phyloP scores from a whole-genome alignment of 495 filamentous ascomycete species.

The Gamarada debralockiae region DNA sequence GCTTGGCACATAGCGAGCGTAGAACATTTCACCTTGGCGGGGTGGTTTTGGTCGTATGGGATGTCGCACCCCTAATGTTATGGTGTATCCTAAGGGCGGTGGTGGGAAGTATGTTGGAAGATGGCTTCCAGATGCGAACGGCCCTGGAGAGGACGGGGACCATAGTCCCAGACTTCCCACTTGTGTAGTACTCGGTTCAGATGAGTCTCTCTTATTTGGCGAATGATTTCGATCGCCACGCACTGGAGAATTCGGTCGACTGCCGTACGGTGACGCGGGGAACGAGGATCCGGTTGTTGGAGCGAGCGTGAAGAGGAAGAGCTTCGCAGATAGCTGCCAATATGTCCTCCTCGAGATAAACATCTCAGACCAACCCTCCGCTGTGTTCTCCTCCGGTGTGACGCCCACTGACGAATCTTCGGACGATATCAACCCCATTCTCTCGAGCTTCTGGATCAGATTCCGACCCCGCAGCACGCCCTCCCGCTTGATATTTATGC shows the following conservation, averaged over 20 bases:
- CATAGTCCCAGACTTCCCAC: conserved; percentile 14
- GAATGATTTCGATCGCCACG: conserved; percentile 16
- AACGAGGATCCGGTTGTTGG: conserved; percentile 52
- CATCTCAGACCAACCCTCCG: conserved; percentile 72
- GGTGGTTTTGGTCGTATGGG: conserved; percentile 87
- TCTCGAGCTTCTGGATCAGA: conserved; percentile 83
- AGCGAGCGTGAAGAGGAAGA: conserved; percentile 84
- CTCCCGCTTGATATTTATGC: conserved; percentile 77
- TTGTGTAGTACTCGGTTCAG: conserved; percentile 2
- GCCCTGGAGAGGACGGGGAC: conserved; percentile 44
- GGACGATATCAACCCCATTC: conserved; percentile 81
- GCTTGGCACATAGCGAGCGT: conserved; percentile 80
- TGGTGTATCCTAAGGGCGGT: conserved; percentile 72
- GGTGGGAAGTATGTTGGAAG: conserved; percentile 90
- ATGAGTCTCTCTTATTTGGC: conserved; percentile 15
- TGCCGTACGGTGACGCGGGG: conserved; percentile 51
- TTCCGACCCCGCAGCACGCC: conserved; percentile 81
- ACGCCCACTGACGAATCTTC: conserved; percentile 73
- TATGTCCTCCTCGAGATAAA: conserved; percentile 77
- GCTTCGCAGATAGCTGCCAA: conserved; percentile 85
- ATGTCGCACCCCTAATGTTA: conserved; percentile 76
- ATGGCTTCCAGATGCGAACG: conserved; percentile 74
- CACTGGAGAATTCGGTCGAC: conserved; percentile 34
- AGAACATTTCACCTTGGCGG: conserved; percentile 83
- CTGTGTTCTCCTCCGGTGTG: conserved; percentile 53